Base-by-base conservation (phyloP, 495 filamentous ascomycete species). In the Xylaria telfairii region DNA sequence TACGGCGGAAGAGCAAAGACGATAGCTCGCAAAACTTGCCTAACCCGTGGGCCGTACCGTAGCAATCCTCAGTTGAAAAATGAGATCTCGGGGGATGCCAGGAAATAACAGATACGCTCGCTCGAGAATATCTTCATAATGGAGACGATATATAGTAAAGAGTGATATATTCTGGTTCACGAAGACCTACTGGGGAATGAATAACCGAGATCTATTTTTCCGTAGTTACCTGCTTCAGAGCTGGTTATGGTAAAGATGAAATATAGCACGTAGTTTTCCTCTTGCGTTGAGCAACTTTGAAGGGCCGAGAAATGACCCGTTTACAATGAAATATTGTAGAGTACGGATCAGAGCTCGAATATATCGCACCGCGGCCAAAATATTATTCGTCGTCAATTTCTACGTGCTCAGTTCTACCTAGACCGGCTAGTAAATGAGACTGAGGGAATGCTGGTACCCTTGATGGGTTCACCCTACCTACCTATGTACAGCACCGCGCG, bases 361-460 rank as follows among this genome's bases (percentile, higher is more conserved):
- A 63, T 13, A n/a, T 26, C 30, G 32, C 9, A 28, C 24, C 13
- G 17, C 17, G 37, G 53, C 39, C n/a, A 19, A 69, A 21, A 47
- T n/a, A 30, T 8, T 42, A 62, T 62, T 60, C 42, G 7, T 49
- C 28, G 67, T 56, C 44, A n/a, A 39, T 41, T 53, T 44, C 56
- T 61, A 26, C 32, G 34, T 17, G 51, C 37, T 46, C 4, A 34
- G 54, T 39, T 28, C 54, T 62, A 49, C 42, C 67, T 69, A 69
- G 67, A 53, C 67, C 67, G 62, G 67, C 67, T 69, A 69, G 67
- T 44, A 60, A 68, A 19, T 42, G 39, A 42, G 34, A 37, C 21
- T 5, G 39, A 61, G 66, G 41, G 37, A 60, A 49, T 46, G 37
- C n/a, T 41, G 39, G 28, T 47, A 30, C 42, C 24, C 30, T 69